phyloP scores from a whole-genome alignment of 1,284 basidiomycete genomes.

The Papiliotrema nemorosa region DNA sequence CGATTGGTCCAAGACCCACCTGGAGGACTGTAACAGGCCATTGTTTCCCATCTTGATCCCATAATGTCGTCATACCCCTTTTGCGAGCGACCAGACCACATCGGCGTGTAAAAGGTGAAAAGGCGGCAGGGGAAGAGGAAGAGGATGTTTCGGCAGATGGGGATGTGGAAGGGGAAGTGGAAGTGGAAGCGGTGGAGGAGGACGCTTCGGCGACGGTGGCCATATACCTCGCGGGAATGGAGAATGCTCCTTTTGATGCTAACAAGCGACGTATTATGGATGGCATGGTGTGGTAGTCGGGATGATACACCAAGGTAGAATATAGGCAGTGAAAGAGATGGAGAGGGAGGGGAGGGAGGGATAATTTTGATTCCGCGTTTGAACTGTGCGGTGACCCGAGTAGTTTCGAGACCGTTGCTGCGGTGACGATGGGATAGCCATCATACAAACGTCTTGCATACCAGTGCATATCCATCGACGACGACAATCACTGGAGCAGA shows the following conservation, averaged over 20 bases:
- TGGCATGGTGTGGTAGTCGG: no score
- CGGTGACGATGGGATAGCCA: no score
- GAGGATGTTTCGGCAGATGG: slow-evolving; percentile 1
- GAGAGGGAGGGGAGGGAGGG: background rate
- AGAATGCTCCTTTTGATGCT: no score
- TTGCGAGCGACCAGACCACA: slow-evolving; percentile 95
- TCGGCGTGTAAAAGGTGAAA: slow-evolving; percentile 81
- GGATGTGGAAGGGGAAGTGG: background rate
- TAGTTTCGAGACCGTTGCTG: no score
- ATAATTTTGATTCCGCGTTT: background rate
- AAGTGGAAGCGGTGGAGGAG: background rate
- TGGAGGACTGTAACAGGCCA: slow-evolving; percentile 93
- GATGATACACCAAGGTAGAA: background rate
- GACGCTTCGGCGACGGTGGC: no score
- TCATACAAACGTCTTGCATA: no score
- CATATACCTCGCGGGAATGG: no score
- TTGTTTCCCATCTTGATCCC: slow-evolving; percentile 82
- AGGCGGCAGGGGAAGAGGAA: slow-evolving; percentile 41
- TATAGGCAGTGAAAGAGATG: background rate
- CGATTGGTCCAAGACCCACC: slow-evolving; percentile 53
- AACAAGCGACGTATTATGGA: no score
- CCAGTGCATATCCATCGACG: no score
- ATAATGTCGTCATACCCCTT: slow-evolving; percentile 91
- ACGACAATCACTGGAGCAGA: no score
- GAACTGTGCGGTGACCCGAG: no score